Conservation (phyloP, 176 grass and related monocot species). For the Panicum miliaceum region DNA sequence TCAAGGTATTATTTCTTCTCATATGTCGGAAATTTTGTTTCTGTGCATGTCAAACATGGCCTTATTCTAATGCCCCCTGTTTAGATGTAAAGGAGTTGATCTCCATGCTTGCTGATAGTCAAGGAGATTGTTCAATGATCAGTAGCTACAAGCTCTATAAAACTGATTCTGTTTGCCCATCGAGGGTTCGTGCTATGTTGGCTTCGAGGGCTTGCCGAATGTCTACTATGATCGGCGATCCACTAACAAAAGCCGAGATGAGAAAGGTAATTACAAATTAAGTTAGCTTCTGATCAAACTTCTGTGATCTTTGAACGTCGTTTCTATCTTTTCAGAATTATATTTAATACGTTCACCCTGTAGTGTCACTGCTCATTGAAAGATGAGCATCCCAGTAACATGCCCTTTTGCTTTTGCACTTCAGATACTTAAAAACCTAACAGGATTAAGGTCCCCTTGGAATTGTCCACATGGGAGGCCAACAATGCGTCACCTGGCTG, state of each 20-base stretch:
- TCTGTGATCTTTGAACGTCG: background rate
- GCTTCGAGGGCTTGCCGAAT: conserved; percentile 91
- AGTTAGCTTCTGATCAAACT: conserved; percentile 12
- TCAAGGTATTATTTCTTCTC: conserved; percentile 64
- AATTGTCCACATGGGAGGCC: conserved; percentile 97
- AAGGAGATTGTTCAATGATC: conserved; percentile 86
- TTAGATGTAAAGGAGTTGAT: conserved; percentile 94
- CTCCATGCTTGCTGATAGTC: conserved; percentile 77
- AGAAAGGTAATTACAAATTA: conserved; percentile 68
- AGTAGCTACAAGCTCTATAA: conserved; percentile 87
- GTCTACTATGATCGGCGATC: conserved; percentile 91
- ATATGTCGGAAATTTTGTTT: background rate
- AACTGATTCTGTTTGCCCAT: conserved; percentile 81
- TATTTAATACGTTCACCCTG: conserved; percentile 17
- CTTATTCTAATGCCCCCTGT: conserved; percentile 25
- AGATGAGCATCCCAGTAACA: background rate
- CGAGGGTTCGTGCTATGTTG: conserved; percentile 94
- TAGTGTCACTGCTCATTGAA: background rate
- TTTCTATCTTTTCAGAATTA: conserved; percentile 27
- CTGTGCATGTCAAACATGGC: background rate
- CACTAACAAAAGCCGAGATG: conserved; percentile 90
- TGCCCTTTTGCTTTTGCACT: conserved; percentile 42
- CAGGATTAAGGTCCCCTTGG: conserved; percentile 77
- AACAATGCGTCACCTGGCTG: conserved; percentile 92
- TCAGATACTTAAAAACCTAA: conserved; percentile 84